Evolutionary conservation across 257 asterid species (phyloP), one percentile per base, ranked within the genome.

Genomic region (Fraxinus anomala): DNA sequence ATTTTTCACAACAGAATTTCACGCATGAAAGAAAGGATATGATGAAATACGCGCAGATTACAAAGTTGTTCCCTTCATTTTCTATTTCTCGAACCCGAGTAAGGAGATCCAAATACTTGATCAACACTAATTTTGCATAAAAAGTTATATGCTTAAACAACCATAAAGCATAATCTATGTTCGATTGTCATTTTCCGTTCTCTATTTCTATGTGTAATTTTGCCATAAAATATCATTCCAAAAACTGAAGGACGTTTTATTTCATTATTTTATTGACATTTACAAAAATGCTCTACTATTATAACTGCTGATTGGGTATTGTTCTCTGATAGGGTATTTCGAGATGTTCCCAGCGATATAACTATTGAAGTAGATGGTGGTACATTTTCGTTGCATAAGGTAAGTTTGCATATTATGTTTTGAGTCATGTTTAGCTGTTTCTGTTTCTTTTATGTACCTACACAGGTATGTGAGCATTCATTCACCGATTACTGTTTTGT

Each of bases 301-400:
- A 73, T 83, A 79, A 87, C 73, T 26, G 65, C 80, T 81, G 33
- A 74, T 56, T 73, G 59, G 21, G 66, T 76, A 66, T 61, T 80
- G 71, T 66, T 81, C 67, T 73, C 79, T 76, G 56, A 51, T 83
- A 93, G 98, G 98, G 96, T 89, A 68, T 96, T 92, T 84, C 91
- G 88, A 79, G 99, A 96, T 76, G 98, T 96, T 79, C 97, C 97
- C 6, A 93, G 98, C 77, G 99, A 96, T 80, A 91, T 96, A 80
- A 83, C 87, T 1, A 91, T 96, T 36, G 92, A 93, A 82, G 97
- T 96, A 12, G 91, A 88, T 39, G 98, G 98, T 6, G 88, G 84
- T 54, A 83, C 89, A 47, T 93, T 96, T 85, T 82, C 94, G 24
- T 80, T 96, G 87, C 99, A 96, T 72, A 93, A 96, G 96, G 98